Base-by-base conservation (phyloP, 495 filamentous ascomycete species). In the Lasiosphaeria ovina region DNA sequence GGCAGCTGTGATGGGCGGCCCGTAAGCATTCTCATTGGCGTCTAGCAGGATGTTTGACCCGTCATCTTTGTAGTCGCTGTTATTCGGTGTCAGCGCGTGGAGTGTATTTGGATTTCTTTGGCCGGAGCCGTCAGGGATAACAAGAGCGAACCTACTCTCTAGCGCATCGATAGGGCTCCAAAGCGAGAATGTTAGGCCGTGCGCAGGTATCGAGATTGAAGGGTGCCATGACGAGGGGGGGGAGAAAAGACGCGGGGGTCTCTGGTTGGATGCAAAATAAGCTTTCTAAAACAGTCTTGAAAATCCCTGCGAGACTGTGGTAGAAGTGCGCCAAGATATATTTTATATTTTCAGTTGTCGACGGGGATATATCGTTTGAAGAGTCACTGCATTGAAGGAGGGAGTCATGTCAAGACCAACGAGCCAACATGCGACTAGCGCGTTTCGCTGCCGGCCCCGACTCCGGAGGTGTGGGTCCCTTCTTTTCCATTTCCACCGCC, bases 41-140 rank as follows among this genome's bases (percentile, higher is more conserved):
- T 98, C 94, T 59, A 98, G 89, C 35, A 98, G 86, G 58, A 98
- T 87, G 71, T 98, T 98, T 51, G 88, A 96, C 64, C 94, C 95
- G 69, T 98, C 89, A 71, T 98, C 94, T 81, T 98, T 96, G 82
- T 98, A 98, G 83, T 98, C 93, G 81, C 91, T 96, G 31, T 44
- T 44, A 40, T 32, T 42, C 3, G 5, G 11, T n/a, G 12, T 24
- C 2, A 24, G 24, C 24, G 24, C 24, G 24, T 24, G 24, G 24
- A 24, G 24, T 24, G 24, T 24, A 24, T 24, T 24, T 24, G 24
- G 24, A 2, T 24, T 24, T 24, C 24, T 24, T 24, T 24, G 1
- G 24, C 24, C 24, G 2, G 24, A 24, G 24, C 24, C 24, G 24
- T 24, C 24, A 24, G 24, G 24, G 24, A 42, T 7, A 42, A 12